Conservation (phyloP, 78 protist species). For the Creolimax fragrantissima region DNA sequence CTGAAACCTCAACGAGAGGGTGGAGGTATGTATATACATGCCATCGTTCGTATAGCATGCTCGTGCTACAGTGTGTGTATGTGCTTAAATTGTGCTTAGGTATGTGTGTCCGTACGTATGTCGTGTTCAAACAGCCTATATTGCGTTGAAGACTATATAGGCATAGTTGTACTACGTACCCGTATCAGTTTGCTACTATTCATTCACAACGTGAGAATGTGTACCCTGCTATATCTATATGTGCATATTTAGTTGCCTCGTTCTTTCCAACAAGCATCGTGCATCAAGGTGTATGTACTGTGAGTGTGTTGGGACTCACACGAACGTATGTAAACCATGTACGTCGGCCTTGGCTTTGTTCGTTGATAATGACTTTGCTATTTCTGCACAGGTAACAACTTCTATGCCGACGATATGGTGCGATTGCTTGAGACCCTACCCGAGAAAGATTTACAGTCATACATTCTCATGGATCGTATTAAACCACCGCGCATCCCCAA, state of each 20-base stretch:
- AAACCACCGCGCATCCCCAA: conserved; percentile 12
- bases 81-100: neutral
- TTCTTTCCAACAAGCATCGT: no score
- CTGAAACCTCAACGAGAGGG: conserved; percentile 94
- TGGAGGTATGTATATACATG: conserved; percentile 42
- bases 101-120: neutral
- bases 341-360: no score
- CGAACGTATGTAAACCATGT: no score
- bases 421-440: conserved; percentile 2
- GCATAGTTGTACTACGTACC: neutral
- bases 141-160: neutral
- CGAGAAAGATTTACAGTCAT: conserved; percentile 8
- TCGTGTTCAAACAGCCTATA: neutral
- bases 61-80: neutral
- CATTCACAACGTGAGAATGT: neutral
- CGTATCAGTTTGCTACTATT: neutral
- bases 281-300: no score
- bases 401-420: conserved; percentile 27
- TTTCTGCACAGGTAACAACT: conserved; percentile 59
- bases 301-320: no score
- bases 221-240: no score
- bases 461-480: conserved; percentile 81
- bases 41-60: neutral
- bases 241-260: no score
- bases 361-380: no score